Evolutionary conservation across 345 rosid genomes (phyloP), one percentile per base, ranked within the genome.

Genomic region (Aethionema arabicum): DNA sequence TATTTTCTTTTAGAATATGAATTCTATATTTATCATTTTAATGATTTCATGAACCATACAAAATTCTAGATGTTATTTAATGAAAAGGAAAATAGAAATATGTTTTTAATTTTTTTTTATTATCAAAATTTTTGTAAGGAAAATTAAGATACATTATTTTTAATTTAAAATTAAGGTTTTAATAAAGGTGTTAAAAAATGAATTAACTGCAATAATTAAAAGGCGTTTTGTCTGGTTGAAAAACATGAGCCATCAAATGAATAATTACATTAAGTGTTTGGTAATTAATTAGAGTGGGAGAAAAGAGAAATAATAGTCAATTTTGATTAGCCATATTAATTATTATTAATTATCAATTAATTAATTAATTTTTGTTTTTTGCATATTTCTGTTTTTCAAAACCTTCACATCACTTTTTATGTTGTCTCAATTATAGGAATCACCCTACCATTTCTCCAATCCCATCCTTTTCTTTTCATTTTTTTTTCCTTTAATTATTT

Each of bases 151-250:
- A 21, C 27, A 1, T 21, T 21, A 21, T 21, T 21, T 21, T 21
- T 21, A 21, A 21, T 21, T 1, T 1, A 21, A 21, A 21, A 21
- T 21, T 21, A 21, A 21, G 27, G 27, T 21, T 21, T 21, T 21
- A 21, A 21, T 38, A 7, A 59, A 52, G 46, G 49, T 29, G 64
- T 50, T 58, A 68, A 59, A 37, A 60, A 29, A 45, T 45, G 30
- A 50, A 13, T 59, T 52, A 21, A 15, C 15, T 37, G 62, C 42
- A 61, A 61, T 69, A 37, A 53, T 53, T 39, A 61, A 61, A 69
- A 38, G 37, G 38, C 39, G 27, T 7, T 38, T 45, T 54, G 68
- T 69, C 63, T 61, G 68, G 68, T 69, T 69, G 73, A 69, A 69
- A 52, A 69, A 61, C 45, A 61, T 38, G 44, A 67, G 59, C 65